These are phyloP conservation scores for Pestalotiopsis sp. DNA, from an alignment of 2,329 filamentous ascomycete species.

Conservation along the genomic window DNA sequence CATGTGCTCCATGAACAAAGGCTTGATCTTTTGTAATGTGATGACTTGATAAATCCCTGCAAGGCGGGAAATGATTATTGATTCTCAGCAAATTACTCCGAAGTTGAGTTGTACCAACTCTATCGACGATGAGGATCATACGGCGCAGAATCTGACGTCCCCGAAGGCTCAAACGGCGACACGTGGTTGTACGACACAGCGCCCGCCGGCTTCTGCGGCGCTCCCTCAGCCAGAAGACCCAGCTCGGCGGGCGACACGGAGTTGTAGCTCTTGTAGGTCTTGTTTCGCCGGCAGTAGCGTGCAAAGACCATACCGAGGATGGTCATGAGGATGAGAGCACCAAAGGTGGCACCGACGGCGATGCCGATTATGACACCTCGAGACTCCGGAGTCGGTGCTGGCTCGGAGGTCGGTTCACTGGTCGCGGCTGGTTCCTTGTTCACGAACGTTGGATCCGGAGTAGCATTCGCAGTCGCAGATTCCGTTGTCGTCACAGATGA, in stretches of 20 bases:
- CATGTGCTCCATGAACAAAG: neutral
- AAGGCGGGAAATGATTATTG: too few species aligned
- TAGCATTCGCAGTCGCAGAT: neutral
- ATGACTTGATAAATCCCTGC: too few species aligned
- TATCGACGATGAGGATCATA: slow-evolving; percentile 2
- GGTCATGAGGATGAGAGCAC: neutral
- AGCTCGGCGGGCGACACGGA: neutral
- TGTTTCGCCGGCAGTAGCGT: neutral
- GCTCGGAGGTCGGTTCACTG: neutral
- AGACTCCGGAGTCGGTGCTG: neutral
- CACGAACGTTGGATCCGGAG: neutral
- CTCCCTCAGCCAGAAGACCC: neutral
- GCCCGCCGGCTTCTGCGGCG: neutral
- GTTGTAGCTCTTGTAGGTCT: neutral
- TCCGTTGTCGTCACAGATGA: neutral
- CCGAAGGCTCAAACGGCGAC: neutral
- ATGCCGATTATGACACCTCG: neutral
- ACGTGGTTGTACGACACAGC: neutral
- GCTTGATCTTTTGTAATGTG: neutral
- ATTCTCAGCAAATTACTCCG: too few species aligned
- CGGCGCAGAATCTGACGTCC: neutral
- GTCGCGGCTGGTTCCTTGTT: neutral
- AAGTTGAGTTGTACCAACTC: neutral
- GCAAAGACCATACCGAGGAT: neutral
- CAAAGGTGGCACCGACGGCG: neutral